Evolutionary conservation across 805 yeast genomes (phyloP), one percentile per base, ranked within the genome.

Genomic region (Saccharomycopsis lassenensis): DNA sequence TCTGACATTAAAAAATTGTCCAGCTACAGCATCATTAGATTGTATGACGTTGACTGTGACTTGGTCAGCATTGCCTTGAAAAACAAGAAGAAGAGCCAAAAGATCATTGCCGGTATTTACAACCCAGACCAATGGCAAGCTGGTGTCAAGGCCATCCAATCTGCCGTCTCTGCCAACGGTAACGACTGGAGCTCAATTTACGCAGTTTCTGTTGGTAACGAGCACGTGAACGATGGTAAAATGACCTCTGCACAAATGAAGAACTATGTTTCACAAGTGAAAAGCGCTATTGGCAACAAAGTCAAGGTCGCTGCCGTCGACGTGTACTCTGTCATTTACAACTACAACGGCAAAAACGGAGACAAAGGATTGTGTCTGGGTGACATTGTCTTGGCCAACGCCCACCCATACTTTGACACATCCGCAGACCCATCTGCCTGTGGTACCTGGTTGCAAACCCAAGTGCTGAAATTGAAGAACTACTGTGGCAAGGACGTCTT

Each of bases 391-490:
- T 96, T 95, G 43, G 81, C 84, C 58, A 91, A 89, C 65, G 95
- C 96, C 46, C 98, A 89, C 63, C 85, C 96, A 49, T 89, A 72
- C 85, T 91, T 89, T 59, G 97, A 91, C 59, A 85, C 87, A 62
- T 59, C 69, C 61, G 72, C 78, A 51, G 65, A 67, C 45, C 89
- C 95, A 49, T 66, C 56, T 24, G 70, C 71, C 48, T 84, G 97
- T 44, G 98, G 97, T 69, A 55, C 65, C 24, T 89, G 97, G 96
- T 76, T 86, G 48, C 61, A 81, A 52, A 56, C 67, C 57, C 95
- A 85, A 69, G 79, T 86, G 62, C 77, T 82, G 71, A 81, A 86
- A 61, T 95, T 91, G 50, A 72, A 74, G 67, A 54, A 74, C 48
- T 79, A 87, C 43, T 87, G 95, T 72, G 79, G 80, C 52, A 82